These are phyloP conservation scores for Leishmania arabica DNA, from an alignment of 208 protist species.

Conservation along the genomic window DNA sequence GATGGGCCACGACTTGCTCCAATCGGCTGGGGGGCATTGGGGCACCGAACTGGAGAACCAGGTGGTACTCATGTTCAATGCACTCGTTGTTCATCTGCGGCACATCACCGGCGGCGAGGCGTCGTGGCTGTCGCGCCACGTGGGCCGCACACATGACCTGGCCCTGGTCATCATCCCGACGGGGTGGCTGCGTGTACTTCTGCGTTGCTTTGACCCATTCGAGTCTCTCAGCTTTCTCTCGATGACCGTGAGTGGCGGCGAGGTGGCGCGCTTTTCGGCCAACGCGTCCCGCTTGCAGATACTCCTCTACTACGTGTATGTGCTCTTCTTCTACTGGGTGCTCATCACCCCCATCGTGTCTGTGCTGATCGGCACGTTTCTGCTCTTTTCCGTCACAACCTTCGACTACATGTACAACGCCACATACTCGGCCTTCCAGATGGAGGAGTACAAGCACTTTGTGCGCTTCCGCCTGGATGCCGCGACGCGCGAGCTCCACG, in stretches of 20 bases:
- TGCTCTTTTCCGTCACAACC: slow-evolving; percentile 66
- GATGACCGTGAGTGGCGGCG: slow-evolving; percentile 43
- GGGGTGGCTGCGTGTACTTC: slow-evolving; percentile 26
- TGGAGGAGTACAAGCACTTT: slow-evolving; percentile 89
- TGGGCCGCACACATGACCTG: slow-evolving; percentile 14
- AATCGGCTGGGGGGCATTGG: slow-evolving; percentile 49
- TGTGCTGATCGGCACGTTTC: slow-evolving; percentile 74
- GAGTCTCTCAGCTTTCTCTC: slow-evolving; percentile 70
- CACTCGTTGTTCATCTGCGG: slow-evolving; percentile 25
- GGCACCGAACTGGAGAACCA: slow-evolving; percentile 65
- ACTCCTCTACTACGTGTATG: slow-evolving; percentile 63
- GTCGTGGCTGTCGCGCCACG: slow-evolving; percentile 1
- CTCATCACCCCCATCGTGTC: slow-evolving; percentile 77
- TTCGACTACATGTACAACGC: slow-evolving; percentile 83
- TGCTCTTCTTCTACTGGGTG: slow-evolving; percentile 84
- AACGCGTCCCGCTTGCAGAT: slow-evolving; percentile 48
- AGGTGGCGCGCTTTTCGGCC: slow-evolving; percentile 44
- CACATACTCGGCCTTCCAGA: slow-evolving; percentile 85
- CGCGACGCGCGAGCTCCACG: slow-evolving; percentile 58
- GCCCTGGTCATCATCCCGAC: slow-evolving; percentile 29
- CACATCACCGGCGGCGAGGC: slow-evolving; percentile 33
- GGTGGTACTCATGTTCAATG: slow-evolving; percentile 16
- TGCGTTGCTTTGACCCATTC: slow-evolving; percentile 58
- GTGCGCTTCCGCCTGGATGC: slow-evolving; percentile 69
- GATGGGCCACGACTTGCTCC: slow-evolving; percentile 48